These are phyloP conservation scores for Martiniozyma abietophila DNA, from an alignment of 805 yeast species.

Conservation along the genomic window DNA sequence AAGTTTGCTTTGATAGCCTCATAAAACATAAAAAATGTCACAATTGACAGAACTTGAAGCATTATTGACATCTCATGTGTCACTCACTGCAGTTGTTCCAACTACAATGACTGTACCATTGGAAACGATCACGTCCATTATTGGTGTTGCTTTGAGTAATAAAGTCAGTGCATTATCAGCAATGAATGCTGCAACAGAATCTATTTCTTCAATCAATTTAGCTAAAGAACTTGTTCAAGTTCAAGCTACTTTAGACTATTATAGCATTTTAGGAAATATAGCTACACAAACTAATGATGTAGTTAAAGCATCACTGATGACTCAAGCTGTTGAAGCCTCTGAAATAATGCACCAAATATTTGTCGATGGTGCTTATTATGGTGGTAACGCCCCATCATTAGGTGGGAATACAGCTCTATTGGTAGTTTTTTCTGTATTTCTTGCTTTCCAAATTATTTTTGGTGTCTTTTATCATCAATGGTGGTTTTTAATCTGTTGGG, in stretches of 20 bases:
- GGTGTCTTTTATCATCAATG: conserved; percentile 42
- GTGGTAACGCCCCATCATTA: conserved; percentile 38
- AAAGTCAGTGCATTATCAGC: conserved; percentile 5
- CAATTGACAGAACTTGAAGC: no score
- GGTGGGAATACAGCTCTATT: conserved; percentile 53
- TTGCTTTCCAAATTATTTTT: conserved; percentile 32
- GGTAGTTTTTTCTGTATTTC: conserved; percentile 41
- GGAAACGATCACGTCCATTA: conserved; percentile 12
- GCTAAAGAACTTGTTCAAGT: conserved; percentile 12
- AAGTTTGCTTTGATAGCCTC: no score
- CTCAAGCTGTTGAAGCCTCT: conserved; percentile 19
- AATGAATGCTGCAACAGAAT: conserved; percentile 4
- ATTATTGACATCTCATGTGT: conserved; percentile 2
- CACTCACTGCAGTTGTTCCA: conserved; percentile 9
- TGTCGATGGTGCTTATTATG: conserved; percentile 22
- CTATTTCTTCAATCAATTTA: conserved; percentile 4
- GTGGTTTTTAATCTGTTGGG: conserved; percentile 57
- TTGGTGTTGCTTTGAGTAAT: conserved; percentile 4
- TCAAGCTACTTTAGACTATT: conserved; percentile 18
- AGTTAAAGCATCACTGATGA: conserved; percentile 10
- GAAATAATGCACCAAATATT: conserved; percentile 13
- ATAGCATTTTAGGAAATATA: conserved; percentile 14
- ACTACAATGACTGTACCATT: conserved; percentile 9
- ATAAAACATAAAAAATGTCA: no score
- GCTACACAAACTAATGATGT: conserved; percentile 21